Evolutionary conservation across 176 grass and related monocot genomes (phyloP).

Genomic region (Secale cereale): DNA sequence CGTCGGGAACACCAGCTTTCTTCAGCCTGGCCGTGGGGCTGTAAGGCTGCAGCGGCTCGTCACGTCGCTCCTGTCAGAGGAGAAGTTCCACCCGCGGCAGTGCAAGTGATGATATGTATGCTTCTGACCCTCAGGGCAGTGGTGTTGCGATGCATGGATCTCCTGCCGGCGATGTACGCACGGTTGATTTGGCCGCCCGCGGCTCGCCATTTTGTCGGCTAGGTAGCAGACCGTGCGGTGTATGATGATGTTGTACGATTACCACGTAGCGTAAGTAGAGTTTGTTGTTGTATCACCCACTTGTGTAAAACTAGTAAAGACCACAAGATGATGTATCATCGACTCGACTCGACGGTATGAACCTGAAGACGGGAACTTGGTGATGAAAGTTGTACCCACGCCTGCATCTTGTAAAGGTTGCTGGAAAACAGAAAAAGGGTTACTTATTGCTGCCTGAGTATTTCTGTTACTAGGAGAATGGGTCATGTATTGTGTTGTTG

Average conservation of each 20-base stretch:
- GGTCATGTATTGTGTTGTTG: no score
- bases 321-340: not conserved
- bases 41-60: slow-evolving; percentile 43
- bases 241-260: slow-evolving; percentile 10
- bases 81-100: slow-evolving; percentile 64
- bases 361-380: not conserved
- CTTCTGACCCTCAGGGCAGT: slow-evolving; percentile 17
- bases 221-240: not conserved
- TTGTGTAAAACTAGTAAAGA: not conserved
- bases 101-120: slow-evolving; percentile 34
- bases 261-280: not conserved
- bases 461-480: not conserved
- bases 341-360: not conserved
- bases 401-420: not conserved
- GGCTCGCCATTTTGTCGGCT: slow-evolving; percentile 29
- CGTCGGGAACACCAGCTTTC: slow-evolving; percentile 27
- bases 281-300: not conserved
- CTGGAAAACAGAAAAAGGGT: no score
- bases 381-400: not conserved
- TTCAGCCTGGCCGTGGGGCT: slow-evolving; percentile 46
- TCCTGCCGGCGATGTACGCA: not conserved
- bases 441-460: no score
- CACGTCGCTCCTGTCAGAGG: slow-evolving; percentile 26
- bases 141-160: not conserved
- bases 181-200: not conserved